A percentile compares a stretch with the other conserved stretches of the same genome.
These are phyloP conservation scores for Beauveria varroae DNA, from an alignment of 2,329 filamentous ascomycete species.

Conservation along the genomic window DNA sequence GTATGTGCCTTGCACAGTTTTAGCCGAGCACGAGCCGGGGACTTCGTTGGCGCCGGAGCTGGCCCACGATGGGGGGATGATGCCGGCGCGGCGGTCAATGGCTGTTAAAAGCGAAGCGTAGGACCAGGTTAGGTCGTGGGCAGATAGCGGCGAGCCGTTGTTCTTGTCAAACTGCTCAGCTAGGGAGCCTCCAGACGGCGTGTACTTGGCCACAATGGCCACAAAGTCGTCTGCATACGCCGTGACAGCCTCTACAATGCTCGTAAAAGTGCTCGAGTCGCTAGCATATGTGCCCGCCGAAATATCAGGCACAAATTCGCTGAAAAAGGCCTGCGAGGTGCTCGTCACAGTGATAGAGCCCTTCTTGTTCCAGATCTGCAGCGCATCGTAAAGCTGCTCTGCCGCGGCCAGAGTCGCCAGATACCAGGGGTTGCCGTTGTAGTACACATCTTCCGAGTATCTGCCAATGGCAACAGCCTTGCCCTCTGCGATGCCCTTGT, in stretches of 20 bases:
- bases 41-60: conserved; percentile 37
- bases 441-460: conserved; percentile 68
- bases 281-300: conserved; percentile 55
- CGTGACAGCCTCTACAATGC: conserved; percentile 49
- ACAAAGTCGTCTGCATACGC: conserved; percentile 56
- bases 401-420: conserved; percentile 69
- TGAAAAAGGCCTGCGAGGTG: conserved; percentile 64
- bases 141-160: conserved; percentile 49
- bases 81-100: conserved; percentile 45
- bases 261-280: conserved; percentile 38
- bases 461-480: conserved; percentile 56
- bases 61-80: conserved; percentile 51
- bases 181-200: conserved; percentile 52
- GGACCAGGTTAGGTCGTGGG: conserved; percentile 64
- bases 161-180: conserved; percentile 58
- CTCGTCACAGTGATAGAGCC: conserved; percentile 58
- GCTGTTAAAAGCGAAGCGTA: conserved; percentile 63
- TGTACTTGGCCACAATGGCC: conserved; percentile 55
- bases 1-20: conserved; percentile 44
- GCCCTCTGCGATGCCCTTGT: conserved; percentile 54
- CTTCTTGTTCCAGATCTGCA: conserved; percentile 60
- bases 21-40: conserved; percentile 39
- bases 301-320: conserved; percentile 51
- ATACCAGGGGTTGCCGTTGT: conserved; percentile 77
- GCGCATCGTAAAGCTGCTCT: conserved; percentile 70